phyloP scores from a whole-genome alignment of 805 yeast genomes.

The Yarrowia phangngaensis region DNA sequence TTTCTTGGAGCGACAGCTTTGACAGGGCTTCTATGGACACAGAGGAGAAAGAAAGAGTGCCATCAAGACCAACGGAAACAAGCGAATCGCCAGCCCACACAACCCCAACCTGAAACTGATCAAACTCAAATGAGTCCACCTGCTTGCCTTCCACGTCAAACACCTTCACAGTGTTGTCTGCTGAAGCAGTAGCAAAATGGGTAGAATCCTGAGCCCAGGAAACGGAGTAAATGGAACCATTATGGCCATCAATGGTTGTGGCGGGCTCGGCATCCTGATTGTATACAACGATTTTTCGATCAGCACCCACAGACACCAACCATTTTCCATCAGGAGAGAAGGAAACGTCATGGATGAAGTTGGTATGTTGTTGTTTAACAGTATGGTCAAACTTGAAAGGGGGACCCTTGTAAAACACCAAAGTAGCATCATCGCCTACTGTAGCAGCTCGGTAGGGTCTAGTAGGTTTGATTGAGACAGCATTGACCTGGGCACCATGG shows the following conservation, averaged over 20 bases:
- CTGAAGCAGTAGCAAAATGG: conserved; percentile 72
- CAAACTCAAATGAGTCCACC: conserved; percentile 2
- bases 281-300: conserved; percentile 68
- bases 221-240: conserved; percentile 77
- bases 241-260: conserved; percentile 48
- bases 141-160: conserved; percentile 48
- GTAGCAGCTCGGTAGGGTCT: conserved; percentile 94
- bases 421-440: conserved; percentile 80
- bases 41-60: conserved; percentile 63
- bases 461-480: conserved; percentile 75
- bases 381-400: conserved; percentile 83
- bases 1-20: conserved; percentile 28
- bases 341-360: conserved; percentile 73
- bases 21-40: conserved; percentile 29
- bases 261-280: conserved; percentile 78
- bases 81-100: conserved; percentile 58
- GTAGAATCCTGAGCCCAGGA: conserved; percentile 59
- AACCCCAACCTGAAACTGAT: conserved; percentile 70
- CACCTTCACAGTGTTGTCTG: conserved; percentile 69
- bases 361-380: conserved; percentile 68
- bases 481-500: conserved; percentile 77
- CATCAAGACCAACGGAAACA: conserved; percentile 65
- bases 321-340: conserved; percentile 77
- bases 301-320: conserved; percentile 80
- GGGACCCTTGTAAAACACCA: conserved; percentile 86